A percentile compares a stretch with the other conserved stretches of the same genome.
Evolutionary conservation across 495 filamentous ascomycete species (phyloP).

Genomic region (Talaromyces nanjingensis): DNA sequence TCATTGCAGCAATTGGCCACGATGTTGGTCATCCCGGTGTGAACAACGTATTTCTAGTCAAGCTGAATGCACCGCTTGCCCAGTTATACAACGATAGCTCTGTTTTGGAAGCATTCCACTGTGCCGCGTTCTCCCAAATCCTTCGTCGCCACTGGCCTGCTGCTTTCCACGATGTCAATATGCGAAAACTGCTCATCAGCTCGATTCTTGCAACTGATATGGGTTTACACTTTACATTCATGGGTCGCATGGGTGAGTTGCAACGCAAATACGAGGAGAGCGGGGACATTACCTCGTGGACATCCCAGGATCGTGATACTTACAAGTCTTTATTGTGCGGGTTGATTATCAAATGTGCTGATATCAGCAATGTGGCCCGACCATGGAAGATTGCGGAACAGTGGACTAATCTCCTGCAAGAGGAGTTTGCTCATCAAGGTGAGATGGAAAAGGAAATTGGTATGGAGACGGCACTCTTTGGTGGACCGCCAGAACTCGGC

Average conservation of each 20-base stretch:
- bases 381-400: conserved; percentile 70
- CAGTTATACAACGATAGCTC: conserved; percentile 97
- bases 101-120: conserved; percentile 95
- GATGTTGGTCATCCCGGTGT: conserved; percentile 97
- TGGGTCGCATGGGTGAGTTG: conserved; percentile 71
- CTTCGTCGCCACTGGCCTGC: conserved; percentile 87
- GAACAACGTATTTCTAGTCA: conserved; percentile 93
- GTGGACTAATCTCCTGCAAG: conserved; percentile 87
- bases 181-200: conserved; percentile 88
- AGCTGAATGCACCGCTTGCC: conserved; percentile 88
- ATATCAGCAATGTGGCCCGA: conserved; percentile 96
- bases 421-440: conserved; percentile 90
- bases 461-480: conserved; percentile 79
- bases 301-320: conserved; percentile 59
- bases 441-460: conserved; percentile 82
- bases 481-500: conserved; percentile 73
- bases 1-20: conserved; percentile 93
- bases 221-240: conserved; percentile 93
- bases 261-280: conserved; percentile 67
- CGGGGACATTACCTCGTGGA: conserved; percentile 57
- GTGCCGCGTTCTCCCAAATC: conserved; percentile 94
- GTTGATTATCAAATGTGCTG: conserved; percentile 92
- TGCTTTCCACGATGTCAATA: conserved; percentile 62
- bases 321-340: conserved; percentile 75
- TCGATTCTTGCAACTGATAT: conserved; percentile 96